These are phyloP conservation scores for Verticillium isaacii DNA, from an alignment of 2,329 filamentous ascomycete species.

Conservation along the genomic window DNA sequence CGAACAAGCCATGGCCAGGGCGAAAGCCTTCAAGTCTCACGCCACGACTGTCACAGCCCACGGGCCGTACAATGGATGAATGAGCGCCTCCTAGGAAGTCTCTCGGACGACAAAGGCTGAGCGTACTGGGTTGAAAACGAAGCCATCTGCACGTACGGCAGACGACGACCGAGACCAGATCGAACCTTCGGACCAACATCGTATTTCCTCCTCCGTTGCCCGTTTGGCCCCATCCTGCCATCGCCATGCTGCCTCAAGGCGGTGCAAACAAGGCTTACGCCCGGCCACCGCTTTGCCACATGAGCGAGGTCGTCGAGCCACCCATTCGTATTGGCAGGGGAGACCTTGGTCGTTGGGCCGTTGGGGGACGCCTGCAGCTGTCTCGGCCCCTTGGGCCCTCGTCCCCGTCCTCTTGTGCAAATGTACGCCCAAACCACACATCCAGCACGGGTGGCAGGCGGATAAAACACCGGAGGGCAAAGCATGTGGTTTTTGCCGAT, in stretches of 20 bases:
- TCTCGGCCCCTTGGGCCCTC: not conserved
- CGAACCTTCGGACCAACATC: not conserved
- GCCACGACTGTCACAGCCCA: not conserved
- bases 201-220: not conserved
- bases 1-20: no score
- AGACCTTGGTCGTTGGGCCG: not conserved
- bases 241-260: not conserved
- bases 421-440: not conserved
- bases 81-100: not conserved
- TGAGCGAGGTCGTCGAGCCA: not conserved
- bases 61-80: not conserved
- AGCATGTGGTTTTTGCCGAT: no score
- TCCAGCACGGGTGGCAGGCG: not conserved
- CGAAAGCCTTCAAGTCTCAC: not conserved
- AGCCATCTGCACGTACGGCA: not conserved
- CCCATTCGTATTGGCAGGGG: not conserved
- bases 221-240: not conserved
- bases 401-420: not conserved
- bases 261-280: not conserved
- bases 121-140: not conserved
- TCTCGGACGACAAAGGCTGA: not conserved
- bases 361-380: not conserved
- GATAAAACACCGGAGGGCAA: not conserved
- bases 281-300: not conserved
- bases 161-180: not conserved